Evolutionary conservation across 805 yeast genomes (phyloP).

Genomic region (Pichia gijzeniarum): DNA sequence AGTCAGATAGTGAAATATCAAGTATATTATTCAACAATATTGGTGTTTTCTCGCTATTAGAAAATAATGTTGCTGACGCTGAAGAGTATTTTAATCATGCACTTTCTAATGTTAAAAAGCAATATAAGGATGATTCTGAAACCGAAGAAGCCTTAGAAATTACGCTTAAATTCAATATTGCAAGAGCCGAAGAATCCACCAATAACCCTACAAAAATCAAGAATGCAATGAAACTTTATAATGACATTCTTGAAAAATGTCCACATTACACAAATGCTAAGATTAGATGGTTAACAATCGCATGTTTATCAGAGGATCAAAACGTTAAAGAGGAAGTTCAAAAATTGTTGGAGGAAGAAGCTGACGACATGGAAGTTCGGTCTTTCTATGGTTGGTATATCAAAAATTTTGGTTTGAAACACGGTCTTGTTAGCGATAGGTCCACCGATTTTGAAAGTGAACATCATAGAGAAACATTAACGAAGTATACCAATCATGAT

Average conservation of each 20-base stretch:
- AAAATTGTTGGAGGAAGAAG: conserved; percentile 44
- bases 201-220: conserved; percentile 23
- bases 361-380: conserved; percentile 71
- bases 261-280: conserved; percentile 74
- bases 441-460: conserved; percentile 58
- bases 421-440: conserved; percentile 38
- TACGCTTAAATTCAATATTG: conserved; percentile 64
- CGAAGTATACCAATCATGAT: conserved; percentile 80
- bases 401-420: conserved; percentile 50
- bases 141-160: conserved; percentile 27
- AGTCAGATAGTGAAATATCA: conserved; percentile 40
- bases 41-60: conserved; percentile 74
- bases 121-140: conserved; percentile 16
- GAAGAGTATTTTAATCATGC: conserved; percentile 40
- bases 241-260: conserved; percentile 45
- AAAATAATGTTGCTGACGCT: conserved; percentile 39
- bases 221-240: conserved; percentile 39
- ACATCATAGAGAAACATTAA: conserved; percentile 81
- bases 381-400: conserved; percentile 91
- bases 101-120: conserved; percentile 33
- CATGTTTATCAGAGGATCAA: conserved; percentile 43
- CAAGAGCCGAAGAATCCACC: conserved; percentile 49
- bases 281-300: conserved; percentile 60
- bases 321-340: conserved; percentile 50
- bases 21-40: conserved; percentile 69